Base-by-base conservation (phyloP, 2,329 filamentous ascomycete genomes). In the Fusarium buharicum region DNA sequence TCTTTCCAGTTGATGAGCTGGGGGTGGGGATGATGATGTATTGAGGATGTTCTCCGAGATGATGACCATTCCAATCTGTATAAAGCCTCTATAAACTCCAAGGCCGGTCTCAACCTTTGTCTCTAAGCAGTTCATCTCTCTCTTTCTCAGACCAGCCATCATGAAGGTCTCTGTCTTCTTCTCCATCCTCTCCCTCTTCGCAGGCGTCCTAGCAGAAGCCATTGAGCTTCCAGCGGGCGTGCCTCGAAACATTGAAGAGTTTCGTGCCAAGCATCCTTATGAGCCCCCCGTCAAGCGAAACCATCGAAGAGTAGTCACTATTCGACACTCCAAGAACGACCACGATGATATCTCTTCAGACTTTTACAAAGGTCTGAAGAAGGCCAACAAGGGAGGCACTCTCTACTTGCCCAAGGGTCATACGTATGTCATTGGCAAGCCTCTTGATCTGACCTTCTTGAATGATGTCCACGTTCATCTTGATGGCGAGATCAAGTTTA, bases 401-500 rank as follows among this genome's bases (percentile, higher is more conserved):
- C 55, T 69, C 10, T 63, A 69, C 17, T 47, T 69, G 1, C 59
- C 64, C 9, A 53, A 69, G 36, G 67, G 67, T 2, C 50, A 68
- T 17, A 69, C 59, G 3, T 69, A 62, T 46, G 53, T 69, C 22
- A 69, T 69, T 38, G 67, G 66, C 31, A 69, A 69, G 45, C 61
- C 67, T 4, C 45, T 69, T 18, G 67, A 69, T 17, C 39, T 69
- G 6, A 69, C 67, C 4, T 69, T 57, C 44, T 39, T 69, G 16
- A 40, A 68, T n/a, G 55, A 69, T 22, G 39, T 69, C n/a, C 67
- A 69, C 16, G 56, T 69, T 18, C 56, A 69, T n/a, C 50, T 69
- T 12, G 67, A 69, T 16, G 67, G 67, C 16, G 67, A 69, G 51
- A 69, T 69, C 34, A 69, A 69, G 53, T 69, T 69, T 24, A 69